Evolutionary conservation across 352 stramenopile genomes (phyloP), one percentile per base, ranked within the genome.

Genomic region (Globisporangium mamillatum): DNA sequence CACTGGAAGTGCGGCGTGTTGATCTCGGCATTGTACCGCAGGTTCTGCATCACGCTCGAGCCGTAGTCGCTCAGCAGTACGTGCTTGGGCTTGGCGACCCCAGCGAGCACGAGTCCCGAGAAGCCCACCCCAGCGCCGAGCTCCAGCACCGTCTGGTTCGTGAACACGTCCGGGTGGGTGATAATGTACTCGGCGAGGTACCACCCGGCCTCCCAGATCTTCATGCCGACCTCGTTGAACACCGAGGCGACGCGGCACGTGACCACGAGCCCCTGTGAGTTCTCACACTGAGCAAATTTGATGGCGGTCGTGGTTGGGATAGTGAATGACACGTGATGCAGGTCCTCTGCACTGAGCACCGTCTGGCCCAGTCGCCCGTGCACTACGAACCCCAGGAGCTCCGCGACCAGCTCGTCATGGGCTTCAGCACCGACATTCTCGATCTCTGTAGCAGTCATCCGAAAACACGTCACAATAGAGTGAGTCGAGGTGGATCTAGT

Each of bases 141-240:
- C 55, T 95, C 87, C 10, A 95, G 67, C 34, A 95, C 81, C 9
- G 65, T 87, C 38, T 78, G 71, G 36, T 68, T 70, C 1, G 61
- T 63, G 60, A 95, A 93, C 14, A 84, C 68, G 12, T 79, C 70
- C 1, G 74, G 36, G 57, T 93, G 74, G 0, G 83, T 75, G 64
- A 93, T 71, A 7, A 84, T 67, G 54, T 88, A 95, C 70, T 95
- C 87, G 20, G 87, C 82, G 20, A 95, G 78, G 16, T 92, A 80
- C 77, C 79, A 93, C 0, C 81, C 84, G 6, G 87, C 87, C 69
- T 95, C 82, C 87, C 87, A 95, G 44, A 95, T 79, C 68, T 91
- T 93, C 24, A 95, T 77, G 4, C 87, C 87, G 16, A 95, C 87
- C 6, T 95, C 87, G 59, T 95, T 95, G 55, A 91, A 86, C 54